Base-by-base conservation (phyloP, 2,329 filamentous ascomycete species). In the Penicillium sp. region DNA sequence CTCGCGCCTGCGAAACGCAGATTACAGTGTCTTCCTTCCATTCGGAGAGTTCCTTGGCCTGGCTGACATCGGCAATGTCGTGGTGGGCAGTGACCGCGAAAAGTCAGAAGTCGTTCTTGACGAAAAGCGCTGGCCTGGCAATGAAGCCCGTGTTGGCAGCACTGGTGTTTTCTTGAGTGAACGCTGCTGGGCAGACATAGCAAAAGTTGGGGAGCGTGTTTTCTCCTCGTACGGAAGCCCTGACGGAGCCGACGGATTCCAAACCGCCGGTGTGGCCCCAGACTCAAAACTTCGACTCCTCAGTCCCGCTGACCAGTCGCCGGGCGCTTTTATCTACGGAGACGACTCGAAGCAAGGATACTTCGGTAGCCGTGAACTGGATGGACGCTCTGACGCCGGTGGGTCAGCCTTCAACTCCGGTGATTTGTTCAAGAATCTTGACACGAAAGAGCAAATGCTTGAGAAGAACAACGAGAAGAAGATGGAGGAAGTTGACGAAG, bases 391-490 rank as follows among this genome's bases (percentile, higher is more conserved):
- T 27, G 93, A 99, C 43, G 91, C 92, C 7, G 92, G 91, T 3
- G 87, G 80, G 2, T 96, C 92, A n/a, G 90, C 89, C 5, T 87
- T 95, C 66, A 88, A 91, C 40, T 88, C 82, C 45, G 91, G 93
- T 7, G 93, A 99, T 67, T 95, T 99, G 92, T 99, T 99, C 78
- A 89, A 90, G 64, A 95, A 96, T 63, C 78, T 97, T 7, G 92
- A 97, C 60, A 96, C 92, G 6, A 83, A 89, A 55, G 88, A 95
- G 67, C 88, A 95, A 66, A 89, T 99, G 82, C 89, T 92, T 0
- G 92, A 97, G 72, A 92, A 95, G 59, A 89, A 89, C 53, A 95
- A 95, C 58, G 89, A 95, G 59, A 89, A 92, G 71, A 84, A 88
- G 13, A 81, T 96, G 72, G 83, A 88, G 52, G 92, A 96, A 70